A percentile compares a stretch with the other conserved stretches of the same genome.
These are phyloP conservation scores for Globisporangium acanthophoron DNA, from an alignment of 352 stramenopile genomes.

Conservation along the genomic window DNA sequence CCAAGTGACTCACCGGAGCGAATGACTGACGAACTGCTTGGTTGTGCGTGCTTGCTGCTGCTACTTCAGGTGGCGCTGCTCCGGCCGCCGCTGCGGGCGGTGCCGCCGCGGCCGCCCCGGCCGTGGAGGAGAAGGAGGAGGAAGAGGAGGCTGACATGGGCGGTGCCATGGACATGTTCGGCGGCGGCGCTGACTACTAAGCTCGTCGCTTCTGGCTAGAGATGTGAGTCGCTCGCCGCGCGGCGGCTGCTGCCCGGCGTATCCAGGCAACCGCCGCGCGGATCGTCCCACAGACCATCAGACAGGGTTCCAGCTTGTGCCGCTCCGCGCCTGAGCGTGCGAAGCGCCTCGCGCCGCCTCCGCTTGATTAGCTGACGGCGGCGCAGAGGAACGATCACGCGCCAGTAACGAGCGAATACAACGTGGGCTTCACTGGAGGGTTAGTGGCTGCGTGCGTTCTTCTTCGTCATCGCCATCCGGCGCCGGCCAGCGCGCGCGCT, in stretches of 20 bases:
- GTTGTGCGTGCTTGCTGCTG: constrained; percentile 8
- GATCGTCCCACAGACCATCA: neutral
- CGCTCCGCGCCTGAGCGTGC: constrained; percentile 2
- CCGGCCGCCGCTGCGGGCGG: constrained; percentile 41
- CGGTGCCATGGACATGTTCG: constrained; percentile 86
- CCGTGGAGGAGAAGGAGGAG: constrained; percentile 77
- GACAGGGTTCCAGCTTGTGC: constrained; percentile 5
- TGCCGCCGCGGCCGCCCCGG: constrained; percentile 30
- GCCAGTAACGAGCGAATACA: constrained; percentile 66
- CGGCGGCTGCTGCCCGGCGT: neutral
- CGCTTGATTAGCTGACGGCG: neutral
- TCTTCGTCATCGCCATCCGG: neutral
- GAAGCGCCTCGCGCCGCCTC: neutral
- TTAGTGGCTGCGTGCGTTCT: constrained; percentile 1
- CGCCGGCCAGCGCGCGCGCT: constrained; percentile 8
- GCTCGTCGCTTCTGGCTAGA: constrained; percentile 4
- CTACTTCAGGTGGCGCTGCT: constrained; percentile 39
- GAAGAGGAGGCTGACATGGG: constrained; percentile 85
- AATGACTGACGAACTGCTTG: constrained; percentile 2
- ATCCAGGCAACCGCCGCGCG: neutral
- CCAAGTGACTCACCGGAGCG: neutral
- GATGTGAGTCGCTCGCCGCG: constrained; percentile 4
- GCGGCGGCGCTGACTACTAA: constrained; percentile 84
- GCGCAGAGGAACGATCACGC: constrained; percentile 16
- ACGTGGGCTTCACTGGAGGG: constrained; percentile 60